Evolutionary conservation across 495 filamentous ascomycete species (phyloP), one percentile per base, ranked within the genome.

Genomic region (Xylaria bambusicola): DNA sequence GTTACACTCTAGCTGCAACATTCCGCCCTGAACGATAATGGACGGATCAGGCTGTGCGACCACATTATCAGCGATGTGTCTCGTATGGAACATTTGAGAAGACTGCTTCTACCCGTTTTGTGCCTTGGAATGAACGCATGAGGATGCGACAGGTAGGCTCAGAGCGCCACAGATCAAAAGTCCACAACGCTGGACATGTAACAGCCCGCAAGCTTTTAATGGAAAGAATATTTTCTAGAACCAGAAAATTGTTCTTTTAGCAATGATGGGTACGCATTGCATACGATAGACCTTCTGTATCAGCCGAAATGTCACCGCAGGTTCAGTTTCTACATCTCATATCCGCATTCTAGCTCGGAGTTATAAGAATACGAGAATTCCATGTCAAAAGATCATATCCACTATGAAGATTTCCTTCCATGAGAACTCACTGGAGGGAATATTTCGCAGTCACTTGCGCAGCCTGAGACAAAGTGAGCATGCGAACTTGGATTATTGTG

Each of bases 11-110:
- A 54, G 24, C 62, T 70, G 67, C 67, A 60, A 57, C 50, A 51
- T 56, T 40, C 67, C 67, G 67, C 54, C n/a, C 60, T 60, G 53
- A 61, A 70, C 67, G 67, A 70, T 70, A 70, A 70, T 66, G 24
- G 35, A 38, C 17, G 21, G 20, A 27, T 33, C 48, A 60, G 8
- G 57, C 41, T 53, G 57, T 60, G 41, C 29, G 49, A 60, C 57
- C 23, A 23, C 17, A 27, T 50, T 41, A 7, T 23, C 41, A 33
- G 50, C 47, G 41, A 40, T 23, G 13, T 61, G 63, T 70, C 67
- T 68, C 63, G 56, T 66, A 66, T 70, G 67, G 35, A 58, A 36
- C 44, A 54, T 47, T 56, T 46, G 23, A 17, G 42, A 36, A 55
- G n/a, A n/a, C 58, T 48, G 42, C 44, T 44, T 26, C 20, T 61